A percentile compares a stretch with the other conserved stretches of the same genome.
Conservation (phyloP, 2,329 filamentous ascomycete genomes). For the Paramyrothecium sp. region DNA sequence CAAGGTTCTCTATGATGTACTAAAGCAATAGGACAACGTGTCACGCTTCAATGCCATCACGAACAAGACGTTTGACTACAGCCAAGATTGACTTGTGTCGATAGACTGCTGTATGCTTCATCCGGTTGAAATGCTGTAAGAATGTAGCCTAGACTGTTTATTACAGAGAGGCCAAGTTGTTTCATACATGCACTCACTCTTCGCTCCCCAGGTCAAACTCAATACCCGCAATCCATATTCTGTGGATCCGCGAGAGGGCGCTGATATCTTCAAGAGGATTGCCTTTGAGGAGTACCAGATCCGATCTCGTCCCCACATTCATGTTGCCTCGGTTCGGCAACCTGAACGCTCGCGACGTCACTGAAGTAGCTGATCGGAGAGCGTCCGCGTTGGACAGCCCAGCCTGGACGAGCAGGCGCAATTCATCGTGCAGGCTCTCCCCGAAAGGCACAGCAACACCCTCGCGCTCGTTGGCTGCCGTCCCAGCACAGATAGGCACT, state of each 20-base stretch:
- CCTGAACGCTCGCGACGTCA: slow-evolving; percentile 15
- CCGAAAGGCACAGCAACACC: slow-evolving; percentile 13
- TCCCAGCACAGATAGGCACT: slow-evolving; percentile 26
- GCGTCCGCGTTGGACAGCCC: slow-evolving; percentile 15
- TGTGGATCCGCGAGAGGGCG: slow-evolving; percentile 19
- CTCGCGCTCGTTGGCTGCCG: slow-evolving; percentile 19
- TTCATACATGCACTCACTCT: not conserved
- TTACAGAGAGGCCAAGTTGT: not conserved
- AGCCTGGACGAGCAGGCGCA: slow-evolving; percentile 16
- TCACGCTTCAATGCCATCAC: not conserved
- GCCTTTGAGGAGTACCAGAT: slow-evolving; percentile 25
- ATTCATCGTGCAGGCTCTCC: slow-evolving; percentile 17
- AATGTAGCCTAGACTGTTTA: too few species aligned
- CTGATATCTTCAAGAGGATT: slow-evolving; percentile 24
- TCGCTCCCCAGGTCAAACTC: not conserved
- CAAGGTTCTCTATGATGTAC: too few species aligned
- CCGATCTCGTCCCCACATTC: slow-evolving; percentile 20
- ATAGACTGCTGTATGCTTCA: not conserved
- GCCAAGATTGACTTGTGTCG: not conserved
- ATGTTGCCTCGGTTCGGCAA: slow-evolving; percentile 22
- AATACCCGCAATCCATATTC: slow-evolving; percentile 22
- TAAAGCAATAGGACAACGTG: too few species aligned
- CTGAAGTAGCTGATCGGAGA: slow-evolving; percentile 15
- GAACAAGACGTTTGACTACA: not conserved
- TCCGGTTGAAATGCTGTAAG: too few species aligned